Base-by-base conservation (phyloP, 257 asterid genomes). In the Mentha longifolia region DNA sequence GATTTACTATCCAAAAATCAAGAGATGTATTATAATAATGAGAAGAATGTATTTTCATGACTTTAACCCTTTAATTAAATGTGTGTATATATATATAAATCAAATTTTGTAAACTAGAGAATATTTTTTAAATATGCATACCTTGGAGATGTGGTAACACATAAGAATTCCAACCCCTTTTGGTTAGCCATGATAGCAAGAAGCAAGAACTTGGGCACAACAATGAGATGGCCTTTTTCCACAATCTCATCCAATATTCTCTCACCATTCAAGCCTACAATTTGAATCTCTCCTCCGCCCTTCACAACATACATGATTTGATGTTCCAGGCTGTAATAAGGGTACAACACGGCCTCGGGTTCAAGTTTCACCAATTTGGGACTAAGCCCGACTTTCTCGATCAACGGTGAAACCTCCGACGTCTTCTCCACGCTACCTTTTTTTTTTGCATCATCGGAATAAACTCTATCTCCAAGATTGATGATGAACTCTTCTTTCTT, bases 171-270 rank as follows among this genome's bases (percentile, higher is more conserved):
- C 47, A 86, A 2, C 3, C 83, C 92, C 4, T 80, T 51, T 9
- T 22, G 66, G 20, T 17, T 75, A 2, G 86, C 80, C 0, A 76
- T 11, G 0, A 41, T 46, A 3, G 84, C 85, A 17, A 13, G 57
- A 15, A 73, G 57, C 58, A 82, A 82, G 61, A 80, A 84, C n/a
- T 70, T 76, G 0, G 87, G 92, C 72, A 84, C 87, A 1, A 77
- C 82, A 57, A 82, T 50, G 46, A 84, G 11, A 5, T 84, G 78
- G 56, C 71, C 86, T 22, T 43, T 61, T 31, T 65, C 35, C 67
- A 86, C 60, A 22, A 12, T 55, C 1, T 46, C 59, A 12, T 75
- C 84, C 77, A 86, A 73, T 6, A 16, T 68, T 41, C 7, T 51
- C 25, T 42, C 6, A 0, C 92, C 89, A 41, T 68, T 61, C 1